Evolutionary conservation across 257 asterid genomes (phyloP), one percentile per base, ranked within the genome.

Genomic region (Parsonsia alboflavescens): DNA sequence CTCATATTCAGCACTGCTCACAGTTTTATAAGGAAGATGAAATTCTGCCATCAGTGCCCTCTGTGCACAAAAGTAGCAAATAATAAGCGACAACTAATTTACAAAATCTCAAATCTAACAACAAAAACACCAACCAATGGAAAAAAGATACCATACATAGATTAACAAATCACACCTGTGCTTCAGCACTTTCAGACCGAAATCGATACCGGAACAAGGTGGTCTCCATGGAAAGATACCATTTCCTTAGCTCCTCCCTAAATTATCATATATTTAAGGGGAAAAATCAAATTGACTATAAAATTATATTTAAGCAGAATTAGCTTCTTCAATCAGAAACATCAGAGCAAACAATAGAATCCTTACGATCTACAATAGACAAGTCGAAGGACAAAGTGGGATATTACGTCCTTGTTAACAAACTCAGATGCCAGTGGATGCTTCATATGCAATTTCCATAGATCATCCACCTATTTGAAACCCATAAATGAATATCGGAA

Each of bases 171-270:
- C 80, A 70, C 36, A 92, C 99, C 97, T 94, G 93, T 70, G 85
- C 81, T 59, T 89, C 97, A 65, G 81, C 13, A 68, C 82, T 50
- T 86, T 89, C 86, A 39, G 6, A 66, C 75, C 68, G 90, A 80
- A 92, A 89, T 12, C 99, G 97, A 79, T 87, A 85, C 54, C 96
- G 90, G 78, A 94, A 94, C 39, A 94, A 82, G 68, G 91, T 80
- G 66, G 97, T 90, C 90, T 94, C 97, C 85, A 86, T 86, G 33
- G 96, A 92, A 78, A 94, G 96, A 86, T 92, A 94, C 97, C 97
- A 92, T 83, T 78, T 92, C 81, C 97, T 81, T 78, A 92, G 82
- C 75, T 92, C 97, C 84, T 92, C 99, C 80, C 98, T 94, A 61
- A 68, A 52, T 73, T 9, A 81, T 49, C 5, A 53, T 28, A 7